Percentiles rank a stretch among this genome's conserved stretches.
phyloP scores from a whole-genome alignment of 768 basidiomycete genomes.

The Russula lepida region DNA sequence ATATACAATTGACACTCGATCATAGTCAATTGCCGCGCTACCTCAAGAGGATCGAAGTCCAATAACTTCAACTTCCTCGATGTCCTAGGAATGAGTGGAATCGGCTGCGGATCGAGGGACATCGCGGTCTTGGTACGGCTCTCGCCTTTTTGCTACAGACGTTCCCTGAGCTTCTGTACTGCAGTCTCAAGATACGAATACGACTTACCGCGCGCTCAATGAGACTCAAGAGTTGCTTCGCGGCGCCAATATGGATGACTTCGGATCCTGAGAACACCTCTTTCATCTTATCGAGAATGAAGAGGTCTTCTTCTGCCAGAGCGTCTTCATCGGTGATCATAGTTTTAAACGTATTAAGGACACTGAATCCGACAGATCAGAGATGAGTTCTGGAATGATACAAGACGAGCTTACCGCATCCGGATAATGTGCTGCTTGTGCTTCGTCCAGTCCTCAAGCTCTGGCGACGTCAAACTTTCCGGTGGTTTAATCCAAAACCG shows the following conservation, averaged over 20 bases:
- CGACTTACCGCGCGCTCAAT: constrained; percentile 73
- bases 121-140: constrained; percentile 50
- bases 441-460: constrained; percentile 72
- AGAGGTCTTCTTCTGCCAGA: constrained; percentile 78
- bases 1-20: constrained; percentile 83
- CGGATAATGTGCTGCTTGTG: constrained; percentile 84
- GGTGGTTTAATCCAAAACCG: constrained; percentile 79
- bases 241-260: constrained; percentile 54
- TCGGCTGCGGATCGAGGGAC: constrained; percentile 53
- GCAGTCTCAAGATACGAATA: constrained; percentile 3
- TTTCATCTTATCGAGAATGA: constrained; percentile 74
- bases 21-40: constrained; percentile 89
- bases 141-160: constrained; percentile 44
- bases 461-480: constrained; percentile 46
- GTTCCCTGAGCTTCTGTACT: background rate
- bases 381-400: background rate
- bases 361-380: constrained; percentile 37
- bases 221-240: constrained; percentile 63
- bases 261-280: constrained; percentile 65
- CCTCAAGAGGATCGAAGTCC: constrained; percentile 82
- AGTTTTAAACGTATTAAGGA: constrained; percentile 83
- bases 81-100: constrained; percentile 65
- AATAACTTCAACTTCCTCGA: constrained; percentile 68
- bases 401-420: constrained; percentile 49
- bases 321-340: constrained; percentile 82